A percentile compares a stretch with the other conserved stretches of the same genome.
These are phyloP conservation scores for Tolypocladium pustulatum DNA, from an alignment of 2,329 filamentous ascomycete species.

Conservation along the genomic window DNA sequence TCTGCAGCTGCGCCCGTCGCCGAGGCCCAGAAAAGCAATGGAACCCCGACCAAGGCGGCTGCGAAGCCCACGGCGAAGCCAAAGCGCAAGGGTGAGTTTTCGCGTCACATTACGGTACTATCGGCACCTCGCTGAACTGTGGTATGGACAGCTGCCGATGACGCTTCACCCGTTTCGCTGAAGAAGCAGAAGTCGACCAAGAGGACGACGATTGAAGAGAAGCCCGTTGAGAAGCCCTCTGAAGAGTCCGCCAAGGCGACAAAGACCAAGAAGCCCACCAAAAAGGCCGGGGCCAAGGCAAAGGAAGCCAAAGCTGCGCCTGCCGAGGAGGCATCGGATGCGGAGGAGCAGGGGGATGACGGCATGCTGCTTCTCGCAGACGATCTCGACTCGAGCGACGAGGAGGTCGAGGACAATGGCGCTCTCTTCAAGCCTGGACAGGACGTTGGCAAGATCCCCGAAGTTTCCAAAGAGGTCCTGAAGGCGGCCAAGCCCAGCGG, in stretches of 20 bases:
- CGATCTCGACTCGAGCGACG: slow-evolving; percentile 33
- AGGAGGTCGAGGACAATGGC: slow-evolving; percentile 24
- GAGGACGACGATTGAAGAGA: slow-evolving; percentile 14
- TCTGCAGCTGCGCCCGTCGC: slow-evolving; percentile 11
- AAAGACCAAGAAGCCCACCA: slow-evolving; percentile 21
- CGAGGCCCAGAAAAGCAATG: slow-evolving; percentile 20
- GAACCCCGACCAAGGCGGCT: slow-evolving; percentile 7
- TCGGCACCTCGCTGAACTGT: slow-evolving; percentile 11
- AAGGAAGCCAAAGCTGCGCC: slow-evolving; percentile 16
- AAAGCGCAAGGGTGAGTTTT: slow-evolving; percentile 19
- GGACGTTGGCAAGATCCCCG: slow-evolving; percentile 40
- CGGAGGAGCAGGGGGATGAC: slow-evolving; percentile 30
- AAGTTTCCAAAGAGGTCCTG: slow-evolving; percentile 31
- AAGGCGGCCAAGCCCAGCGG: slow-evolving; percentile 35
- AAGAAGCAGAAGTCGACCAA: slow-evolving; percentile 37
- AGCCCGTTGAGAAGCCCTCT: slow-evolving; percentile 8
- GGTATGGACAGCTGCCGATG: slow-evolving; percentile 25
- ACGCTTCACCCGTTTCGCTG: slow-evolving; percentile 29
- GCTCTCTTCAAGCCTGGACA: slow-evolving; percentile 34
- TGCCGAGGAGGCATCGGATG: slow-evolving; percentile 19
- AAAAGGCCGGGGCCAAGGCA: slow-evolving; percentile 12
- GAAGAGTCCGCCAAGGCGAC: slow-evolving; percentile 12
- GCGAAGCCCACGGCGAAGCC: slow-evolving; percentile 16
- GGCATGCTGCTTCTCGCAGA: slow-evolving; percentile 32
- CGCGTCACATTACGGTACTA: neutral